These are phyloP conservation scores for Aspergillus arachidicola DNA, from an alignment of 2,329 filamentous ascomycete species.

Conservation along the genomic window DNA sequence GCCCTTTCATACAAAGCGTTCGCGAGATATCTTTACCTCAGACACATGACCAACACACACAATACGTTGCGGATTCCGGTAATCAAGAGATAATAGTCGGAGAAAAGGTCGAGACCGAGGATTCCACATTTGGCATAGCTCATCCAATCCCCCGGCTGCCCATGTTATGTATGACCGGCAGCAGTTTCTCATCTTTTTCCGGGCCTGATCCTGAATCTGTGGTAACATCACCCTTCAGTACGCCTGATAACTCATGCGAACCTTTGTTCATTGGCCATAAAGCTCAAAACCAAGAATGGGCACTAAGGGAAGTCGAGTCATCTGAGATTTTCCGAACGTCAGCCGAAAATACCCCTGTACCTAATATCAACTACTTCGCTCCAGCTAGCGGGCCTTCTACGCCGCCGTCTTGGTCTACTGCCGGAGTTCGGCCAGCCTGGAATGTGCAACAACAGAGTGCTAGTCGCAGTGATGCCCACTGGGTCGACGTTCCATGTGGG, in stretches of 20 bases:
- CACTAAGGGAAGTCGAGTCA: neutral
- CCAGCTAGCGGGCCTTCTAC: slow-evolving; percentile 2
- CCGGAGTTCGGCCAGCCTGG: slow-evolving; percentile 6
- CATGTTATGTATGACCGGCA: slow-evolving; percentile 5
- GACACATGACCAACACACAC: neutral
- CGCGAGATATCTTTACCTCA: slow-evolving; percentile 2
- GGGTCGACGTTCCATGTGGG: slow-evolving; percentile 2
- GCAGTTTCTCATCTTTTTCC: slow-evolving; percentile 15
- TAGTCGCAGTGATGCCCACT: neutral
- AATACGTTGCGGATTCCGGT: neutral
- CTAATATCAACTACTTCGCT: slow-evolving; percentile 6
- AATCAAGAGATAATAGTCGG: neutral
- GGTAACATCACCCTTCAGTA: slow-evolving; percentile 8
- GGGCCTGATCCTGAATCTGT: slow-evolving; percentile 14
- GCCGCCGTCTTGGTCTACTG: slow-evolving; percentile 11
- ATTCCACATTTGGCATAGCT: slow-evolving; percentile 4
- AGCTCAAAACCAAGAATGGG: slow-evolving; percentile 10
- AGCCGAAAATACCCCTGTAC: slow-evolving; percentile 5
- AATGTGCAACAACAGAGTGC: slow-evolving; percentile 6
- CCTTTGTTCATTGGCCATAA: neutral
- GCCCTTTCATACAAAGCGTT: neutral
- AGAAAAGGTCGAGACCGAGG: neutral
- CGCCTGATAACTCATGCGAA: slow-evolving; percentile 1
- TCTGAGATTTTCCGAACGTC: slow-evolving; percentile 6
- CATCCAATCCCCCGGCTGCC: slow-evolving; percentile 18